Base-by-base conservation (phyloP, 23 red algal species). In the Gracilariopsis chorda region DNA sequence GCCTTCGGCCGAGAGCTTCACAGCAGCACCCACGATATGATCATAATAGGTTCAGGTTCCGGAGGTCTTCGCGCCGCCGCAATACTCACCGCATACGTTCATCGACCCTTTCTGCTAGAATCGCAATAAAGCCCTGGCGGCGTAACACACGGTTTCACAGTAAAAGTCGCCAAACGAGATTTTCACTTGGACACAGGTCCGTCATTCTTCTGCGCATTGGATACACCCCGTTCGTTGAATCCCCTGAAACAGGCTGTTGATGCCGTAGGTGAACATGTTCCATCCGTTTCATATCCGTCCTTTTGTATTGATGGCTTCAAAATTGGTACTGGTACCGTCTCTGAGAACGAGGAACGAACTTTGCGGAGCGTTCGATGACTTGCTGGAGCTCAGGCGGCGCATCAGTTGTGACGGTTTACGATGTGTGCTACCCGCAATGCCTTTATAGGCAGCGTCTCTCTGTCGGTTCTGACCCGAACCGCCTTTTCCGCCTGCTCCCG, bases 21-120 rank as follows among this genome's bases (percentile, higher is more conserved):
- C 40, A 42, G 40, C 67, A 73, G 67, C 30, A 46, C 19, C 20
- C 37, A 73, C 48, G 93, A 95, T 36, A 57, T 68, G 11, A 69
- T 90, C 17, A 89, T 95, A 21, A 91, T 95, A 23, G 93, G 93
- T 37, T 84, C 93, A 20, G 93, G 93, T 34, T 87, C 91, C 87
- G 93, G 93, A 44, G 93, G 86, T 23, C 86, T 95, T 51, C 80
- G 74, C 4, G 83, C 82, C 29, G 93, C 93, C 19, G 87, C 86
- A 11, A 53, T 83, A 16, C 79, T 90, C 21, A 83, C 85, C 29
- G 91, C 88, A 23, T 82, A 82, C 29, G 88, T 73, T 40, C 56
- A 55, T 29, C 47, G 40, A 4, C 53, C 88, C 7, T 59, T 91
- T 25, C 73, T 94, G 19, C 72, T 94, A 23, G 92, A 94, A 71